phyloP scores from a whole-genome alignment of 306 rosid species.

The Urtica urens region DNA sequence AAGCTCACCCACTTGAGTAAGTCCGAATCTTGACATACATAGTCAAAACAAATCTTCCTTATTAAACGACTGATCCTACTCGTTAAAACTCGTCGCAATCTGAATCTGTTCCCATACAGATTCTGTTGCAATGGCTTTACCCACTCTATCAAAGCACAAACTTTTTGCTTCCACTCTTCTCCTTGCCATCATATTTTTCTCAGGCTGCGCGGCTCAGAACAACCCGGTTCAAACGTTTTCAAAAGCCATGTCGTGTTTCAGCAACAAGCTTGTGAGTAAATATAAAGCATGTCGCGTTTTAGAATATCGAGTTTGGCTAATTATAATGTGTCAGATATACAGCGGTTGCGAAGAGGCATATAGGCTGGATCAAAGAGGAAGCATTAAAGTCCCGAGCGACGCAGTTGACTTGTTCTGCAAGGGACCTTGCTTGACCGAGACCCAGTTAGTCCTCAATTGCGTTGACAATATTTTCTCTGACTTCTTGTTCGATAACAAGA shows the following conservation, averaged over 20 bases:
- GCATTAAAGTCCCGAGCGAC: constrained; percentile 40
- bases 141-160: constrained; percentile 10
- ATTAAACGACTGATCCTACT: constrained; percentile 6
- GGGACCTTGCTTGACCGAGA: constrained; percentile 60
- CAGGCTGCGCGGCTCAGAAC: constrained; percentile 35
- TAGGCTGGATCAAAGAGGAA: constrained; percentile 58
- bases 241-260: constrained; percentile 45
- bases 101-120: constrained; percentile 2
- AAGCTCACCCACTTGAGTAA: constrained; percentile 18
- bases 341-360: constrained; percentile 40
- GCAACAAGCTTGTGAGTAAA: constrained; percentile 39
- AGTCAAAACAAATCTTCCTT: constrained; percentile 4
- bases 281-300: not conserved
- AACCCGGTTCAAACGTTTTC: constrained; percentile 22
- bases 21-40: constrained; percentile 17
- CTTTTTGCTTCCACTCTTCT: constrained; percentile 8
- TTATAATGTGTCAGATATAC: constrained; percentile 36
- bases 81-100: not conserved
- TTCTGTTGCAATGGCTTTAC: constrained; percentile 24
- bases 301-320: not conserved
- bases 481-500: constrained; percentile 54
- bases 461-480: constrained; percentile 32
- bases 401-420: constrained; percentile 44
- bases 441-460: constrained; percentile 54
- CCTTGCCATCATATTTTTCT: constrained; percentile 18